A percentile compares a stretch with the other conserved stretches of the same genome.
Evolutionary conservation across 257 asterid species (phyloP).

Genomic region (Gardenia jasminoides): DNA sequence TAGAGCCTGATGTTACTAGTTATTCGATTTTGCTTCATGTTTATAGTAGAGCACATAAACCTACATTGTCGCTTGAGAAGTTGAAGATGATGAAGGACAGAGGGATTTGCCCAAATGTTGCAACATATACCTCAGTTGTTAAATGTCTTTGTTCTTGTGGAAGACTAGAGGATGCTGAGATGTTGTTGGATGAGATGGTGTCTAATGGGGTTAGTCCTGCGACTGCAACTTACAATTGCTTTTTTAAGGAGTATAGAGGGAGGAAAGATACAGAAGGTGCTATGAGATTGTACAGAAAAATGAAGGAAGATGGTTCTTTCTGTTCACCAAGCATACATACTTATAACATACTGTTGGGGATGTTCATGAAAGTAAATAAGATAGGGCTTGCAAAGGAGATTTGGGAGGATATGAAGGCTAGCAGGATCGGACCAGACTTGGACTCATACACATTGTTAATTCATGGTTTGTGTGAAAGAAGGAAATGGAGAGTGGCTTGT

Average conservation of each 20-base stretch:
- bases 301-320: slow-evolving; percentile 56
- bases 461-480: slow-evolving; percentile 69
- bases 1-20: slow-evolving; percentile 83
- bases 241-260: slow-evolving; percentile 74
- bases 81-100: slow-evolving; percentile 63
- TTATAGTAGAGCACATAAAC: slow-evolving; percentile 82
- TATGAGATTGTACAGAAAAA: slow-evolving; percentile 56
- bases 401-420: slow-evolving; percentile 68
- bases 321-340: slow-evolving; percentile 63
- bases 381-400: slow-evolving; percentile 62
- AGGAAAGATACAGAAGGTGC: slow-evolving; percentile 73
- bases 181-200: slow-evolving; percentile 60
- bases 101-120: slow-evolving; percentile 66
- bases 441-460: slow-evolving; percentile 70
- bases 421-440: slow-evolving; percentile 74
- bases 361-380: slow-evolving; percentile 53
- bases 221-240: slow-evolving; percentile 70
- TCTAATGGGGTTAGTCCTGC: slow-evolving; percentile 58
- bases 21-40: slow-evolving; percentile 79
- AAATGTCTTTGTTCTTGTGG: slow-evolving; percentile 86
- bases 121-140: slow-evolving; percentile 68
- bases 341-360: slow-evolving; percentile 62
- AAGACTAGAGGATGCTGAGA: slow-evolving; percentile 69
- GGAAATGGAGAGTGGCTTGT: slow-evolving; percentile 73
- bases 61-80: slow-evolving; percentile 71